Evolutionary conservation across 139 green algal species (phyloP).

Genomic region (Pleodorina starrii): DNA sequence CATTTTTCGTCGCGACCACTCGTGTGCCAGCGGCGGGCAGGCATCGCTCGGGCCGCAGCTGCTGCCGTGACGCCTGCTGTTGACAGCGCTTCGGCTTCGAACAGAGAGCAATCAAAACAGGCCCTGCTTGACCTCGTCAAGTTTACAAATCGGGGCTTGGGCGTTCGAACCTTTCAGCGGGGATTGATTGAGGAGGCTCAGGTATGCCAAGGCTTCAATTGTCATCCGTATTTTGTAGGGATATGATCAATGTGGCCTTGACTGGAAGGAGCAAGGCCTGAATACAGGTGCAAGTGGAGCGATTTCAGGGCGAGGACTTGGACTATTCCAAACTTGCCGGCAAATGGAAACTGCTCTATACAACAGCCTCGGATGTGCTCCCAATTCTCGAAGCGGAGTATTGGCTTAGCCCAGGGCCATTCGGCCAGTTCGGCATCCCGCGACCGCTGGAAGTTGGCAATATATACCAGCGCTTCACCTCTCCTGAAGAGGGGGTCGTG

Average conservation of each 20-base stretch:
- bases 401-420: background rate
- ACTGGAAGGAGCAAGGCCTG: background rate
- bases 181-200: constrained; percentile 48
- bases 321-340: constrained; percentile 65
- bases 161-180: constrained; percentile 7
- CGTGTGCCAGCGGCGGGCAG: background rate
- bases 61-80: background rate
- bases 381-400: constrained; percentile 57
- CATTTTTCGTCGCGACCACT: constrained; percentile 10
- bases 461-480: constrained; percentile 71
- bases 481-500: constrained; percentile 54
- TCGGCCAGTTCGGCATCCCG: background rate
- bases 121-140: background rate
- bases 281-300: constrained; percentile 54
- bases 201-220: background rate
- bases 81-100: background rate
- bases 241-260: too few relatives aligned
- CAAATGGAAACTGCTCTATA: constrained; percentile 71
- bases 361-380: constrained; percentile 55
- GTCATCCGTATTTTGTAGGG: too few relatives aligned
- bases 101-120: background rate
- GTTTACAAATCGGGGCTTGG: constrained; percentile 16
- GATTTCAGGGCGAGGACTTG: constrained; percentile 42
- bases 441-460: constrained; percentile 56
- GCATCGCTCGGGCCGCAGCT: background rate